Evolutionary conservation across 2,329 filamentous ascomycete genomes (phyloP).

Genomic region (Alternaria viburni): DNA sequence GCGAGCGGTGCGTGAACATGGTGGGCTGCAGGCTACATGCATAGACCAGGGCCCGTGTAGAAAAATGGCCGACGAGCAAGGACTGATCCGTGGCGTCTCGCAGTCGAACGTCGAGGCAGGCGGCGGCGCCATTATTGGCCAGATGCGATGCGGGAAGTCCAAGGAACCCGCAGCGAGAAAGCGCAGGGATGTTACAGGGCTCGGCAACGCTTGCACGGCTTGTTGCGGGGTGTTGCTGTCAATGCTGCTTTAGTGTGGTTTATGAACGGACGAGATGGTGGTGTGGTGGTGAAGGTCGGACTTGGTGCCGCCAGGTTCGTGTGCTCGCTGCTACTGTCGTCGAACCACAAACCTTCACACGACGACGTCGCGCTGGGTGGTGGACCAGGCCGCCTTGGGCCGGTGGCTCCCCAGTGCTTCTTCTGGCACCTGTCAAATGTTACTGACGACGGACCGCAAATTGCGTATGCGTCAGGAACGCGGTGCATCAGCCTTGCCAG

Average conservation of each 20-base stretch:
- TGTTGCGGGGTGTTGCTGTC: conserved; percentile 48
- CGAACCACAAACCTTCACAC: conserved; percentile 29
- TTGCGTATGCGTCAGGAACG: conserved; percentile 54
- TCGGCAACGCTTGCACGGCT: conserved; percentile 50
- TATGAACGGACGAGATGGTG: conserved; percentile 22
- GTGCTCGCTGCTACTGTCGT: conserved; percentile 39
- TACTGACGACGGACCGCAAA: conserved; percentile 40
- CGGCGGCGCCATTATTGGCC: conserved; percentile 46
- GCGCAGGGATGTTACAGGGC: conserved; percentile 43
- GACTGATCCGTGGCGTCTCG: conserved; percentile 47
- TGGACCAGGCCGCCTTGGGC: conserved; percentile 7
- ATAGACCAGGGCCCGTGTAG: conserved; percentile 45
- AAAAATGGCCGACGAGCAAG: conserved; percentile 50
- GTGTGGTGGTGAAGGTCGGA: conserved; percentile 28
- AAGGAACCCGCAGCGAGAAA: conserved; percentile 44
- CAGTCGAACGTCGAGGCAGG: conserved; percentile 43
- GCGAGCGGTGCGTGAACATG: conserved; percentile 45
- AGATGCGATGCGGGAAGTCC: conserved; percentile 46
- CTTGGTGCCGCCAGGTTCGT: conserved; percentile 28
- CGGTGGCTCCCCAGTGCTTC: conserved; percentile 35
- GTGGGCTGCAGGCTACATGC: conserved; percentile 40
- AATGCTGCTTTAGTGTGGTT: conserved; percentile 35
- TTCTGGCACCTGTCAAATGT: conserved; percentile 44
- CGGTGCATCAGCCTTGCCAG: conserved; percentile 46
- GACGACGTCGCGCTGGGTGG: not conserved